Evolutionary conservation across 140 eudicot species (phyloP), one percentile per base, ranked within the genome.

Genomic region (Oenanthe javanica): DNA sequence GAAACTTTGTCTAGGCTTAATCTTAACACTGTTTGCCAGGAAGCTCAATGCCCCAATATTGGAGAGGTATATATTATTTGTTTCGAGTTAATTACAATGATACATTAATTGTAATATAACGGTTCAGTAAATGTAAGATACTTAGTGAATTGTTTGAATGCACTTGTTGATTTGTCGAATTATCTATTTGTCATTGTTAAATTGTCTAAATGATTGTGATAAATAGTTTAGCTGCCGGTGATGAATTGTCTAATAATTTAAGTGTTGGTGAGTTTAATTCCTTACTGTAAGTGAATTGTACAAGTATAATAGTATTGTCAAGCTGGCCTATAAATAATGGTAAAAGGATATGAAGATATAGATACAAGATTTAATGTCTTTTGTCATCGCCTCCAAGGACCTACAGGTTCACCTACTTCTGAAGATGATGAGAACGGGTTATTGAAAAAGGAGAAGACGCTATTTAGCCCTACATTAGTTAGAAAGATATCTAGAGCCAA

Each of bases 31-130:
- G 98, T 94, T 25, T 92, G 97, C 72, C 91, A 94, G 82, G 98
- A 94, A 87, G 98, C 98, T 9, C 98, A 94, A 79, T 94, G 98
- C 81, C 98, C 97, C 57, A 94, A 94, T 46, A 90, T 94, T 59
- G 91, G 91, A 6, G 91, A 87, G 89, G 91, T 85, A 82, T 18
- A 54, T 54, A 54, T 54, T 54, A 16, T 54, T 16, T 16, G 63
- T 16, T 54, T 54, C 1, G 9, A 16, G 19, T 1, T 54, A 16
- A 54, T 54, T 63, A 3, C 5, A 5, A 63, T 9, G 1, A 23
- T 23, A 23, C 38, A 63, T 23, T 9, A 63, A 2, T 63, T 63
- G 70, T 23, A 0, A n/a, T 7, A 25, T 4, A 23, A 4, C 23
- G 38, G 4, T 61, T 61, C 70, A 27, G 70, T n/a, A 21, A 61